Percentiles rank a stretch among this genome's conserved stretches.
phyloP scores from a whole-genome alignment of 139 green algal species.

The Asterochloris erici region DNA sequence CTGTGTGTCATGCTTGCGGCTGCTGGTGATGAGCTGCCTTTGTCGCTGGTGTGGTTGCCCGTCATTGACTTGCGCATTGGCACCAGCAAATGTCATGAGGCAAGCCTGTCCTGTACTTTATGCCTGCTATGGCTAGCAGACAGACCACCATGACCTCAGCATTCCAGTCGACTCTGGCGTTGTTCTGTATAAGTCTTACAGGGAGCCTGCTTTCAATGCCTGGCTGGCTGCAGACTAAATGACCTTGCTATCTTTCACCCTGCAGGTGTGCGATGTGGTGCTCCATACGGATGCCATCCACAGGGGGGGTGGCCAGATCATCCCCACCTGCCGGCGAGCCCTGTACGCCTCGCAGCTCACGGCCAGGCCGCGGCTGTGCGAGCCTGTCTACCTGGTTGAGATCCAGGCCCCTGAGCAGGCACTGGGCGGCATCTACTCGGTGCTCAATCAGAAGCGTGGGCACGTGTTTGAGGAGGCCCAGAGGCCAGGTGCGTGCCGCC shows the following conservation, averaged over 20 bases:
- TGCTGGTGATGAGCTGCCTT: neutral
- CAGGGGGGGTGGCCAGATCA: constrained; percentile 97
- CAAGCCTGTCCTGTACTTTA: too few relatives aligned
- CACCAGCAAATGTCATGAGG: too few relatives aligned
- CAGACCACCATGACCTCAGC: too few relatives aligned
- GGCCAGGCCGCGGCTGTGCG: constrained; percentile 84
- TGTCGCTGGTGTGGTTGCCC: too few relatives aligned
- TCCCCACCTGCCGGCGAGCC: constrained; percentile 91
- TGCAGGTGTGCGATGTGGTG: constrained; percentile 85
- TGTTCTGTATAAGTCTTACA: too few relatives aligned
- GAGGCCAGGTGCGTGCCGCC: constrained; percentile 57
- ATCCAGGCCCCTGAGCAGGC: constrained; percentile 96
- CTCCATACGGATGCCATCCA: constrained; percentile 99
- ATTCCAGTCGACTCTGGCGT: too few relatives aligned
- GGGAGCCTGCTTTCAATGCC: too few relatives aligned
- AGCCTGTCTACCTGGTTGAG: constrained; percentile 99
- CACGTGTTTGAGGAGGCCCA: constrained; percentile 99
- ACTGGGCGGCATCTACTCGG: constrained; percentile 92
- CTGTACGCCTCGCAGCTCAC: constrained; percentile 95
- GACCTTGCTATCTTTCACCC: too few relatives aligned
- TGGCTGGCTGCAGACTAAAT: too few relatives aligned
- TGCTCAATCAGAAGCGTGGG: constrained; percentile 99
- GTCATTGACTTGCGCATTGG: too few relatives aligned
- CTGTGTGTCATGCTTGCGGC: neutral
- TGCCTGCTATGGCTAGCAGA: too few relatives aligned